Evolutionary conservation across 352 stramenopile genomes (phyloP).

Genomic region (Hyaloperonospora arabidopsidis): DNA sequence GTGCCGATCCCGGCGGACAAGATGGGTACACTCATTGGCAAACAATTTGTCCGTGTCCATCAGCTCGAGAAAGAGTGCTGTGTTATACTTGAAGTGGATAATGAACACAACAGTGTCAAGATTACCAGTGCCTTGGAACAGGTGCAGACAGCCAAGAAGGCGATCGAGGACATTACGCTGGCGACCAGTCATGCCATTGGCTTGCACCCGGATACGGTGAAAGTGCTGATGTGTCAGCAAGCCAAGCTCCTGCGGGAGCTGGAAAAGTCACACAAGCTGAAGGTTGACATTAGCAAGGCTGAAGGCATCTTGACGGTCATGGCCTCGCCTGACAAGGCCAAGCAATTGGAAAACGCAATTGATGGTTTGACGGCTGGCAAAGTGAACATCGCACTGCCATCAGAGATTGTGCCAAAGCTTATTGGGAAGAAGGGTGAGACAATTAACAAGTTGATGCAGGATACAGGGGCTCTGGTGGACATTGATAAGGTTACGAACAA

Average conservation of each 20-base stretch:
- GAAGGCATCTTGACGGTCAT: conserved; percentile 58
- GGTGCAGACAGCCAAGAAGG: conserved; percentile 28
- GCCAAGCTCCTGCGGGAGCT: conserved; percentile 63
- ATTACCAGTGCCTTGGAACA: conserved; percentile 51
- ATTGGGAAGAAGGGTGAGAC: conserved; percentile 82
- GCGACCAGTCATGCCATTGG: conserved; percentile 60
- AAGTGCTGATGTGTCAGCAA: conserved; percentile 71
- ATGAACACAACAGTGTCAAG: conserved; percentile 43
- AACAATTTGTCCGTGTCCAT: conserved; percentile 46
- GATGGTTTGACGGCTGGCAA: conserved; percentile 47
- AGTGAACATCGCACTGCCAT: conserved; percentile 51
- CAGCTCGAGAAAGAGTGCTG: conserved; percentile 52
- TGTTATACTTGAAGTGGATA: conserved; percentile 58
- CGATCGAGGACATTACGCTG: conserved; percentile 64
- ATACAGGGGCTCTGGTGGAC: conserved; percentile 61
- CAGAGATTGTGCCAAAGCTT: conserved; percentile 71
- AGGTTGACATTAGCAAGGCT: conserved; percentile 60
- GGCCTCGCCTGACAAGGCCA: conserved; percentile 43
- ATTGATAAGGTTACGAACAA: conserved; percentile 76
- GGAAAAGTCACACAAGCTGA: conserved; percentile 46
- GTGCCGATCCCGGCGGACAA: conserved; percentile 48
- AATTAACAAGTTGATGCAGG: conserved; percentile 79
- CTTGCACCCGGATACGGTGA: conserved; percentile 67
- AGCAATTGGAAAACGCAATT: conserved; percentile 47
- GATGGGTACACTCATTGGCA: conserved; percentile 63